Percentiles rank a stretch among this genome's conserved stretches.
phyloP scores from a whole-genome alignment of 2,329 filamentous ascomycete species.

The Amauroascus verrucosus region DNA sequence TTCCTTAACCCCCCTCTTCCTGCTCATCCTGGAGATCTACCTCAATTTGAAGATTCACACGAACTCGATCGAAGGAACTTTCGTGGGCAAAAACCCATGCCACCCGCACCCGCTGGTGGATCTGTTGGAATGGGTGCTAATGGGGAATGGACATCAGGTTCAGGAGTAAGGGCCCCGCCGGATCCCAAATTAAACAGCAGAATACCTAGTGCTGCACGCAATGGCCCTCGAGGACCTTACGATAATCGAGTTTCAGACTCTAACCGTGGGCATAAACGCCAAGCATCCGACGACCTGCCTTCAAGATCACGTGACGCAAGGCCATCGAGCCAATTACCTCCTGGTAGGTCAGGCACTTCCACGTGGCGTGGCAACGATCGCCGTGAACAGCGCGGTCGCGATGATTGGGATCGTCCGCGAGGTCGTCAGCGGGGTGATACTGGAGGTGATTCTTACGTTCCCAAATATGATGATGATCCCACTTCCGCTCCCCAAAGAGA shows the following conservation, averaged over 20 bases:
- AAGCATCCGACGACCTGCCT: slow-evolving; percentile 18
- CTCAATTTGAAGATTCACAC: slow-evolving; percentile 85
- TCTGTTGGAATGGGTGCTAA: slow-evolving; percentile 66
- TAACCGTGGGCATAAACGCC: slow-evolving; percentile 17
- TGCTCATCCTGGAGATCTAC: slow-evolving; percentile 74
- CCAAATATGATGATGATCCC: slow-evolving; percentile 24
- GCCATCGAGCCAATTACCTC: slow-evolving; percentile 16
- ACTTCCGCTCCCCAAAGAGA: slow-evolving; percentile 9
- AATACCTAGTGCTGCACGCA: slow-evolving; percentile 28
- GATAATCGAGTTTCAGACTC: slow-evolving; percentile 21
- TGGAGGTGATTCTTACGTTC: slow-evolving; percentile 30
- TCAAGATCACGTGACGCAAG: neutral
- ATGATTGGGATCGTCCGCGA: slow-evolving; percentile 4
- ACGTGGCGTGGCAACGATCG: slow-evolving; percentile 22
- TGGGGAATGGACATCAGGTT: slow-evolving; percentile 41
- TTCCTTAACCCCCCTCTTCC: slow-evolving; percentile 72
- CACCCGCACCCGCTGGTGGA: slow-evolving; percentile 83
- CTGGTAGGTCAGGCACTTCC: slow-evolving; percentile 21
- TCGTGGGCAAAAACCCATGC: slow-evolving; percentile 75
- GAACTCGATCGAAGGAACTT: slow-evolving; percentile 91
- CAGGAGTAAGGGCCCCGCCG: slow-evolving; percentile 23
- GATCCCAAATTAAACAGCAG: slow-evolving; percentile 27
- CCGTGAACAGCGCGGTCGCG: slow-evolving; percentile 23
- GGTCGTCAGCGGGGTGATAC: neutral
- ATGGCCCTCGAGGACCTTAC: slow-evolving; percentile 22